A percentile compares a stretch with the other conserved stretches of the same genome.
These are phyloP conservation scores for Penicillium rolfsii DNA, from an alignment of 2,329 filamentous ascomycete genomes.

Conservation along the genomic window DNA sequence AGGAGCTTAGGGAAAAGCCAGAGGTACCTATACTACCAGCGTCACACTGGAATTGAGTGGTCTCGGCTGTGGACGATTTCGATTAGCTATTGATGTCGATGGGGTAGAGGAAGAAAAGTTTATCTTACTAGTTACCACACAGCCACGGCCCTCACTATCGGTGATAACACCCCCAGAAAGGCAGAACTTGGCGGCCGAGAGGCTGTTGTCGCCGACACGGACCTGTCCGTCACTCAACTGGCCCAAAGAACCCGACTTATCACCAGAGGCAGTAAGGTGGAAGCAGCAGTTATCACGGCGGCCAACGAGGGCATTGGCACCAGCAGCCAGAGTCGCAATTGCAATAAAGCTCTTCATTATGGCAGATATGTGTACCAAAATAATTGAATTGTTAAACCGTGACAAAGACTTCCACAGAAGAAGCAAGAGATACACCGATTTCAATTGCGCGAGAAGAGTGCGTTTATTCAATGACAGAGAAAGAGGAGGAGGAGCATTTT, in stretches of 20 bases:
- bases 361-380: too few species aligned
- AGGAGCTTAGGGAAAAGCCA: conserved; percentile 58
- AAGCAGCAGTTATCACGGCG: conserved; percentile 51
- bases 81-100: not conserved
- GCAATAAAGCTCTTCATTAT: conserved; percentile 38
- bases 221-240: conserved; percentile 64
- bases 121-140: conserved; percentile 60
- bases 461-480: not conserved
- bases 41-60: conserved; percentile 63
- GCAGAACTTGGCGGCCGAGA: conserved; percentile 54
- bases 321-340: conserved; percentile 36
- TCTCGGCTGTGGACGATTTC: conserved; percentile 46
- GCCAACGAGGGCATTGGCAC: conserved; percentile 41
- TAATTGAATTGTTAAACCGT: not conserved
- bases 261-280: conserved; percentile 52
- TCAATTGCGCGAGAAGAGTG: not conserved
- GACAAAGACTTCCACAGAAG: not conserved
- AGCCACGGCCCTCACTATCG: conserved; percentile 59
- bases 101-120: not conserved
- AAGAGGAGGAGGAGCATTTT: not conserved
- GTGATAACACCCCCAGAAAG: conserved; percentile 56
- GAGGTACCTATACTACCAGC: conserved; percentile 51
- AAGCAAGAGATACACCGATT: not conserved
- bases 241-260: conserved; percentile 47
- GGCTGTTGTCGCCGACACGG: conserved; percentile 52